Percentiles rank a stretch among this genome's conserved stretches.
Conservation (phyloP, 768 basidiomycete genomes). For the Lentinus brumalis region DNA sequence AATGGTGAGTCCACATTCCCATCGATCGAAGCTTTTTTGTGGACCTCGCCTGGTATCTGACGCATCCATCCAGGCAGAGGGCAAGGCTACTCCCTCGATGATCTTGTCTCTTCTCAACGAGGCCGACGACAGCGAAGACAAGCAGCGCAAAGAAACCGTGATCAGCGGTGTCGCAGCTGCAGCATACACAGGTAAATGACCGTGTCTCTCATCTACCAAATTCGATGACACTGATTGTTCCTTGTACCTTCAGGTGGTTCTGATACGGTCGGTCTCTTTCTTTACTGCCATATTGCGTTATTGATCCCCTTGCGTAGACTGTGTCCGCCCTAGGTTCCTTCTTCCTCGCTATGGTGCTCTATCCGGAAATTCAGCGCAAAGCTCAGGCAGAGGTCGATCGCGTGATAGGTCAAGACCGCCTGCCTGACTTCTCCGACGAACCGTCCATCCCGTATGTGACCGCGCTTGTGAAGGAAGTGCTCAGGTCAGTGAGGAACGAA, state of each 20-base stretch:
- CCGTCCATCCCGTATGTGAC: constrained; percentile 31
- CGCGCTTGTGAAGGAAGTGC: constrained; percentile 38
- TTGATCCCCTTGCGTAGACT: constrained; percentile 10
- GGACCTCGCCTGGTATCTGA: background rate
- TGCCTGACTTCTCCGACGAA: constrained; percentile 32
- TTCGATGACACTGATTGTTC: background rate
- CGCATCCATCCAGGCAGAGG: constrained; percentile 13
- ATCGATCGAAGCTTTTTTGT: background rate
- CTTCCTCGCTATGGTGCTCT: constrained; percentile 35
- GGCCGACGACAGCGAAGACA: constrained; percentile 14
- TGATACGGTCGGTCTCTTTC: constrained; percentile 17
- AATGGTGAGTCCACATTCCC: constrained; percentile 16
- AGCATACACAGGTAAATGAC: constrained; percentile 19
- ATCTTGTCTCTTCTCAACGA: constrained; percentile 15
- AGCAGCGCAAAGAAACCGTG: constrained; percentile 14
- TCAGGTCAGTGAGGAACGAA: constrained; percentile 17
- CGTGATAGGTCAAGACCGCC: constrained; percentile 35
- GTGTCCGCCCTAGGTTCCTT: constrained; percentile 30
- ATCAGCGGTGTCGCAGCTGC: constrained; percentile 24
- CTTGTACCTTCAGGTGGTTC: constrained; percentile 17
- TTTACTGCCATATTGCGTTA: background rate
- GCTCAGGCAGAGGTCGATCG: constrained; percentile 43
- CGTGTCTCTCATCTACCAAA: background rate
- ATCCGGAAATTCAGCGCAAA: constrained; percentile 34
- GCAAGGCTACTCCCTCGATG: constrained; percentile 20